Conservation (phyloP, 257 asterid species). For the Leptodermis oblonga region DNA sequence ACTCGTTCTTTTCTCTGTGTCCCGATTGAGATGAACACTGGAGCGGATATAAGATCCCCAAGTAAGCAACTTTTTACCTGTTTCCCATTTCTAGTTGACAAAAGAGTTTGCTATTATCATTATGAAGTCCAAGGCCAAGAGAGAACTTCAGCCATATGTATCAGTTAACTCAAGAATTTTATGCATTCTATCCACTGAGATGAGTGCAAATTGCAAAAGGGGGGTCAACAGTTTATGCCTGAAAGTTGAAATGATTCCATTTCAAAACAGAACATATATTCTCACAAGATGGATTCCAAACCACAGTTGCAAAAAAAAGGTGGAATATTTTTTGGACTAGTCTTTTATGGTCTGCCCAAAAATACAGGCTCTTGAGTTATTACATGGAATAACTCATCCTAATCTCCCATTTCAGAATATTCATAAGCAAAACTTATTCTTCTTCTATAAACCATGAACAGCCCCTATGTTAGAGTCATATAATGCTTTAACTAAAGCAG, state of each 20-base stretch:
- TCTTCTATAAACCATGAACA: neutral
- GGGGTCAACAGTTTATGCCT: conserved; percentile 3
- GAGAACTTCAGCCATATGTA: neutral
- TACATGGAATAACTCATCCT: conserved; percentile 14
- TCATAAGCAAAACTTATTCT: neutral
- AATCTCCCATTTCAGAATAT: conserved; percentile 19
- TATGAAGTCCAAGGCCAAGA: neutral
- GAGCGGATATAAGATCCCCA: neutral
- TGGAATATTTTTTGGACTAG: conserved; percentile 2
- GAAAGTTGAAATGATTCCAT: conserved; percentile 7
- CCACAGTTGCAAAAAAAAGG: conserved; percentile 5
- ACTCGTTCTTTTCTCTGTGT: too few species aligned
- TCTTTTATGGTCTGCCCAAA: neutral
- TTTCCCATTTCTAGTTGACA: conserved; percentile 1
- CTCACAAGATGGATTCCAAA: conserved; percentile 13
- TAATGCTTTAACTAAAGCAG: neutral
- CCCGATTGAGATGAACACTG: too few species aligned
- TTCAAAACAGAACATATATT: conserved; percentile 2
- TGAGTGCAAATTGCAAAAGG: neutral
- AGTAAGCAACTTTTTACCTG: neutral
- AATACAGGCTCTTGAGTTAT: conserved; percentile 15
- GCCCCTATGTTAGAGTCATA: neutral
- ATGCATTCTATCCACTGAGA: too few species aligned
- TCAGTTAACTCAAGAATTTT: too few species aligned
- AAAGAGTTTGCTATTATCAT: neutral